phyloP scores from a whole-genome alignment of 2,329 filamentous ascomycete species.

The Mariannaea sp. region DNA sequence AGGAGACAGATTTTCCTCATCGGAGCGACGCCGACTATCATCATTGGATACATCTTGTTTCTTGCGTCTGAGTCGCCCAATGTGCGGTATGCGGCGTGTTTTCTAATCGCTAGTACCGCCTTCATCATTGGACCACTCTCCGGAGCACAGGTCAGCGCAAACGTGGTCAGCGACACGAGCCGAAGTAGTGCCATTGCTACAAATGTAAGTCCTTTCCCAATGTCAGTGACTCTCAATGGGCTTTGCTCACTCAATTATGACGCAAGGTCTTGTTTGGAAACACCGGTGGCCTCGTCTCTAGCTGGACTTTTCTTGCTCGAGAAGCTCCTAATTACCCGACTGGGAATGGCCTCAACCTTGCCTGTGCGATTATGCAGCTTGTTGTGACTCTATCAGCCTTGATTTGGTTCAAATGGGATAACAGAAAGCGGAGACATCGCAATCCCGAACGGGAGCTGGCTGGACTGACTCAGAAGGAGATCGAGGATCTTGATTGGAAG shows the following conservation, averaged over 20 bases:
- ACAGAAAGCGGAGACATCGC: conserved; percentile 46
- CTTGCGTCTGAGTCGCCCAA: conserved; percentile 56
- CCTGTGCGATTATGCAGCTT: conserved; percentile 56
- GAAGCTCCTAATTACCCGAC: conserved; percentile 69
- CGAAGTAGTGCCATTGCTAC: conserved; percentile 69
- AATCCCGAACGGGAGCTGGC: conserved; percentile 51
- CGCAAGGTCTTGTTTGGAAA: conserved; percentile 78
- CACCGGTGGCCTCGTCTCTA: conserved; percentile 66
- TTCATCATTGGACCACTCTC: conserved; percentile 68
- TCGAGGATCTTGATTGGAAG: conserved; percentile 67
- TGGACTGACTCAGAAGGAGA: conserved; percentile 55
- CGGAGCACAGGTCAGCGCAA: conserved; percentile 70
- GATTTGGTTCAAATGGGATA: conserved; percentile 66
- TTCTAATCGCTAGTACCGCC: conserved; percentile 67
- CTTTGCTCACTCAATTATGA: too few relatives aligned
- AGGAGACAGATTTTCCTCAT: conserved; percentile 65
- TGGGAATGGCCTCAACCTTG: conserved; percentile 71
- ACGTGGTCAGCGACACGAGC: conserved; percentile 72
- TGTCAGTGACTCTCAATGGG: too few relatives aligned
- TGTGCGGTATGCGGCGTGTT: conserved; percentile 70
- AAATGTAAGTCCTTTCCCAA: too few relatives aligned
- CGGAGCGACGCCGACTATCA: conserved; percentile 62
- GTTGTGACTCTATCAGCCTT: conserved; percentile 53
- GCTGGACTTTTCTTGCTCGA: conserved; percentile 64
- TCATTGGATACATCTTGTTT: conserved; percentile 73